Evolutionary conservation across 345 rosid genomes (phyloP).

Genomic region (Populus nigra): DNA sequence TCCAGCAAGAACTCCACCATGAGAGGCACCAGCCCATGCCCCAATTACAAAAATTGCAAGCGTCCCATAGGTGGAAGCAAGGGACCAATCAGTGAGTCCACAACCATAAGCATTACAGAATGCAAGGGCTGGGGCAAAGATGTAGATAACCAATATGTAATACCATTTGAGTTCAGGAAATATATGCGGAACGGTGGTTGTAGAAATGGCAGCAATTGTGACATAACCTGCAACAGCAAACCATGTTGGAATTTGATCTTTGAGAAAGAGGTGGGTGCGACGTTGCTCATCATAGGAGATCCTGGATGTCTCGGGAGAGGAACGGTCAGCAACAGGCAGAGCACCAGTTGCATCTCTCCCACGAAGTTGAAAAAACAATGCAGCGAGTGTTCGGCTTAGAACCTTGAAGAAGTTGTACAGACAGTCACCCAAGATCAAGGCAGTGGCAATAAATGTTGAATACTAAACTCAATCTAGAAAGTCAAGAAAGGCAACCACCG

Average conservation of each 20-base stretch:
- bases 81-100: slow-evolving; percentile 32
- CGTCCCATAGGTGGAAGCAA: slow-evolving; percentile 14
- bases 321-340: background rate
- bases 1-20: slow-evolving; percentile 25
- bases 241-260: slow-evolving; percentile 30
- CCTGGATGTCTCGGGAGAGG: slow-evolving; percentile 26
- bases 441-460: background rate
- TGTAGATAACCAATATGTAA: slow-evolving; percentile 19
- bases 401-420: no score
- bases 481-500: no score
- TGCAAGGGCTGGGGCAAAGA: slow-evolving; percentile 15
- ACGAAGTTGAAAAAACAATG: no score
- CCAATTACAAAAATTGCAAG: slow-evolving; percentile 4
- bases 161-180: slow-evolving; percentile 33
- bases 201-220: slow-evolving; percentile 20
- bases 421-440: background rate
- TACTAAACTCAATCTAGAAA: no score
- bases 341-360: no score
- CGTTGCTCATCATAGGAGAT: slow-evolving; percentile 20
- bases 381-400: no score
- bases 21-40: slow-evolving; percentile 26
- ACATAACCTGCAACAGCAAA: slow-evolving; percentile 11
- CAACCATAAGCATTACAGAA: slow-evolving; percentile 35
- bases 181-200: slow-evolving; percentile 14
- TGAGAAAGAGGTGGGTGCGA: slow-evolving; percentile 16